These are phyloP conservation scores for Mortierella antarctica DNA, from an alignment of 192 early-diverging fungal species.

Conservation along the genomic window DNA sequence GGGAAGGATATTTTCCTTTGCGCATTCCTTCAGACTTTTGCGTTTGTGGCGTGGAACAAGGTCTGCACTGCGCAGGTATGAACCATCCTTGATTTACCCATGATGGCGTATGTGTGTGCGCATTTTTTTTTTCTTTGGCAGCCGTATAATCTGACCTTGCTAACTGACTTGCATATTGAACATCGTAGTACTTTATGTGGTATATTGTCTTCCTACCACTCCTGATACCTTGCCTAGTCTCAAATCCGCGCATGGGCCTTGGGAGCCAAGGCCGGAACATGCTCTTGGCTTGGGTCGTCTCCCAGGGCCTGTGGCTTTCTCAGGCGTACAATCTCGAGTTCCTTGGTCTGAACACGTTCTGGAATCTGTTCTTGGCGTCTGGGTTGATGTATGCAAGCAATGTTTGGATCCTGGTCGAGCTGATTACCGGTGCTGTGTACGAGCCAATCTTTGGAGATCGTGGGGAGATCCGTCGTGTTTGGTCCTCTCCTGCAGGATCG, in stretches of 20 bases:
- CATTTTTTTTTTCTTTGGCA: not conserved
- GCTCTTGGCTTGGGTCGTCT: conserved; percentile 30
- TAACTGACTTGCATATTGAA: conserved; percentile 1
- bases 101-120: not conserved
- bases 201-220: conserved; percentile 93
- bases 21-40: conserved; percentile 93
- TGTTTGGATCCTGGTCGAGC: conserved; percentile 74
- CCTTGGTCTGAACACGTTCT: conserved; percentile 85
- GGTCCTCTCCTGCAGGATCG: conserved; percentile 10
- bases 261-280: conserved; percentile 25
- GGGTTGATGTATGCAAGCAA: conserved; percentile 78
- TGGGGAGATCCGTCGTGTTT: conserved; percentile 61
- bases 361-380: conserved; percentile 77
- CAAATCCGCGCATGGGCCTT: conserved; percentile 31
- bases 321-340: conserved; percentile 92
- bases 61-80: conserved; percentile 94
- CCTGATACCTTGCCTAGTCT: conserved; percentile 69
- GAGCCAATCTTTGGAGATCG: conserved; percentile 60
- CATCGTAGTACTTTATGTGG: conserved; percentile 97
- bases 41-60: conserved; percentile 97
- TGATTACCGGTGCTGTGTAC: conserved; percentile 60
- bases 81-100: not conserved
- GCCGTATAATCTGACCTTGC: not conserved
- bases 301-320: conserved; percentile 86
- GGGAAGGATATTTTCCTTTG: conserved; percentile 89